Conservation (phyloP, 164 flowering plant species). For the Piper longum region DNA sequence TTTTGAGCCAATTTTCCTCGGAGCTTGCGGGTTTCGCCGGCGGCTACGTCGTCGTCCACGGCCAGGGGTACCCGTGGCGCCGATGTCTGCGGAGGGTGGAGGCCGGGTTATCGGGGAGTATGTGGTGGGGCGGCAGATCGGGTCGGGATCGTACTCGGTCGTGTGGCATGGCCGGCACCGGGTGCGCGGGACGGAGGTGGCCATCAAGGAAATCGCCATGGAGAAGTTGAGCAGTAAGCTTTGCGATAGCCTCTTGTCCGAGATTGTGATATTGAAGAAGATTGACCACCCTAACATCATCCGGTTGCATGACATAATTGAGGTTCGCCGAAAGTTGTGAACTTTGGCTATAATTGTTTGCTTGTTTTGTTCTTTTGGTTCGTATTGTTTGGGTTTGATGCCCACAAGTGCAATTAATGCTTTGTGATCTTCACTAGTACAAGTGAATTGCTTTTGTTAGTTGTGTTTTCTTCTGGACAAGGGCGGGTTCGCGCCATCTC, state of each 20-base stretch:
- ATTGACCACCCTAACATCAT: conserved; percentile 87
- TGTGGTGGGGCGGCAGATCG: conserved; percentile 58
- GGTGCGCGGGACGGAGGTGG: conserved; percentile 74
- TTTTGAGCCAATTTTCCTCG: too few species aligned
- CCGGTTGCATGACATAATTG: conserved; percentile 68
- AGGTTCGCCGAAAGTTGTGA: conserved; percentile 26
- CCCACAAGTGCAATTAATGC: too few species aligned
- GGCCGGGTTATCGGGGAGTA: conserved; percentile 71
- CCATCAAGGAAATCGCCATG: conserved; percentile 81
- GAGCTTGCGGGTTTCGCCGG: too few species aligned
- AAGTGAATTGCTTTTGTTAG: too few species aligned
- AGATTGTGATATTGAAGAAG: conserved; percentile 60
- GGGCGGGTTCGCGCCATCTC: too few species aligned
- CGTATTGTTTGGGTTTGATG: too few species aligned
- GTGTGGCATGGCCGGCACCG: conserved; percentile 91
- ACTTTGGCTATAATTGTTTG: too few species aligned
- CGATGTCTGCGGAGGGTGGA: conserved; percentile 16
- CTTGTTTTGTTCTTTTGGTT: too few species aligned
- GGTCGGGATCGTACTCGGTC: conserved; percentile 90
- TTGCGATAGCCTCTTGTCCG: conserved; percentile 73
- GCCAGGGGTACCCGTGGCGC: too few species aligned
- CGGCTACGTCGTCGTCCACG: too few species aligned
- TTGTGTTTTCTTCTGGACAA: too few species aligned
- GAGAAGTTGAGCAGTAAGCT: conserved; percentile 55
- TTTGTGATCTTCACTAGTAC: too few species aligned